Percentiles rank a stretch among this genome's conserved stretches.
Evolutionary conservation across 2,329 filamentous ascomycete species (phyloP).

Genomic region (Colletotrichum australisinense): DNA sequence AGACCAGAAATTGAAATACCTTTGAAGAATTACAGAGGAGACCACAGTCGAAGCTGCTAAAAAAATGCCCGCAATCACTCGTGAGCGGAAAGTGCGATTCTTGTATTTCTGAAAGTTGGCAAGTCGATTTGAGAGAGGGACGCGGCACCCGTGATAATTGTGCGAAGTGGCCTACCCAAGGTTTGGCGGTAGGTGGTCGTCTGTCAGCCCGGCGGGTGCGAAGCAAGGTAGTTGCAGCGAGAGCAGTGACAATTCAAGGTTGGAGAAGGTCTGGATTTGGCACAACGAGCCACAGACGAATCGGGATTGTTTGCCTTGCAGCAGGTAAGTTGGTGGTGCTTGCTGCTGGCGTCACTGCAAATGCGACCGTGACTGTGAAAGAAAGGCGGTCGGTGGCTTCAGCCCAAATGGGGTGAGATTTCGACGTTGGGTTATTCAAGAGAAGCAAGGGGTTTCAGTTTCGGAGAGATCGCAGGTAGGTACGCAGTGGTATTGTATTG

Average conservation of each 20-base stretch:
- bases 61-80: not conserved
- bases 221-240: not conserved
- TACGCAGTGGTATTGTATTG: not conserved
- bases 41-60: slow-evolving; percentile 20
- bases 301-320: slow-evolving; percentile 19
- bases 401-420: slow-evolving; percentile 31
- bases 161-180: not conserved
- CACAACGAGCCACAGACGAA: not conserved
- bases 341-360: slow-evolving; percentile 11
- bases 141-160: not conserved
- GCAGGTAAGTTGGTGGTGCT: slow-evolving; percentile 9
- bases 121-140: not conserved
- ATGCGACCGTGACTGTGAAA: slow-evolving; percentile 2
- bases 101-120: not conserved
- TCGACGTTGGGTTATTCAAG: slow-evolving; percentile 33
- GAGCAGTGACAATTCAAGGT: not conserved
- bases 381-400: slow-evolving; percentile 34
- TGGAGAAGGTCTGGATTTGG: slow-evolving; percentile 6
- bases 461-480: slow-evolving; percentile 34
- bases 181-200: not conserved
- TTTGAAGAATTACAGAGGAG: slow-evolving; percentile 12
- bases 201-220: not conserved
- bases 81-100: not conserved
- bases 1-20: slow-evolving; percentile 1
- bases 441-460: slow-evolving; percentile 37